A percentile compares a stretch with the other conserved stretches of the same genome.
These are phyloP conservation scores for Hypomontagnella monticulosa DNA, from an alignment of 495 filamentous ascomycete genomes.

Conservation along the genomic window DNA sequence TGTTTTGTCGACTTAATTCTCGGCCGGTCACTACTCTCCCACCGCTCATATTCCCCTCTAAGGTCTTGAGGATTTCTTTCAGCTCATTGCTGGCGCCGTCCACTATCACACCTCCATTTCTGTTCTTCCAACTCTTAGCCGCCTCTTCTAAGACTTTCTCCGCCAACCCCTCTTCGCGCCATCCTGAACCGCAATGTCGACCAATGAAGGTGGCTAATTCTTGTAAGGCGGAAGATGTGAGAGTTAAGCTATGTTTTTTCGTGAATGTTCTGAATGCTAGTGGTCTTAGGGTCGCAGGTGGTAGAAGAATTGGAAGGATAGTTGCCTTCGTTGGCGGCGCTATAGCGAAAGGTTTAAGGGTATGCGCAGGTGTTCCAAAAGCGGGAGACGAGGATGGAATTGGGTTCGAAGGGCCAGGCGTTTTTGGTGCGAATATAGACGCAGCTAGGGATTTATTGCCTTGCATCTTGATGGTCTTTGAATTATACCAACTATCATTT, in stretches of 20 bases:
- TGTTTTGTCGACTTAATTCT: slow-evolving; percentile 67
- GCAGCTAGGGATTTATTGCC: slow-evolving; percentile 46
- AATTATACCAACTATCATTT: slow-evolving; percentile 3
- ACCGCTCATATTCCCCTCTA: slow-evolving; percentile 86
- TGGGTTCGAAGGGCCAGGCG: slow-evolving; percentile 54
- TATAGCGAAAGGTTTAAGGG: slow-evolving; percentile 67
- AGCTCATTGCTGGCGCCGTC: slow-evolving; percentile 80
- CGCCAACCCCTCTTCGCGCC: slow-evolving; percentile 93
- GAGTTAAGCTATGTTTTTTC: slow-evolving; percentile 94
- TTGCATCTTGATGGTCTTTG: slow-evolving; percentile 37
- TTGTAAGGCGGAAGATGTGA: slow-evolving; percentile 87
- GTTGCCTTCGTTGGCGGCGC: slow-evolving; percentile 69
- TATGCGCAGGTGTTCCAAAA: slow-evolving; percentile 84
- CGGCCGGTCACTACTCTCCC: slow-evolving; percentile 68
- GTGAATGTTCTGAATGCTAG: slow-evolving; percentile 96
- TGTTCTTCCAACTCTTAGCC: slow-evolving; percentile 87
- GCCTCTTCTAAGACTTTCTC: slow-evolving; percentile 93
- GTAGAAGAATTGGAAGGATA: slow-evolving; percentile 87
- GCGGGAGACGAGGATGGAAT: slow-evolving; percentile 90
- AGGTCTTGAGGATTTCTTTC: slow-evolving; percentile 78
- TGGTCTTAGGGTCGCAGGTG: slow-evolving; percentile 85
- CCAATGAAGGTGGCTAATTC: slow-evolving; percentile 88
- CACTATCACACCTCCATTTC: slow-evolving; percentile 85
- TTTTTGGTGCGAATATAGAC: slow-evolving; percentile 54
- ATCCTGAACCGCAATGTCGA: slow-evolving; percentile 91